Evolutionary conservation across 306 rosid genomes (phyloP).

Genomic region (Rosa chinensis): DNA sequence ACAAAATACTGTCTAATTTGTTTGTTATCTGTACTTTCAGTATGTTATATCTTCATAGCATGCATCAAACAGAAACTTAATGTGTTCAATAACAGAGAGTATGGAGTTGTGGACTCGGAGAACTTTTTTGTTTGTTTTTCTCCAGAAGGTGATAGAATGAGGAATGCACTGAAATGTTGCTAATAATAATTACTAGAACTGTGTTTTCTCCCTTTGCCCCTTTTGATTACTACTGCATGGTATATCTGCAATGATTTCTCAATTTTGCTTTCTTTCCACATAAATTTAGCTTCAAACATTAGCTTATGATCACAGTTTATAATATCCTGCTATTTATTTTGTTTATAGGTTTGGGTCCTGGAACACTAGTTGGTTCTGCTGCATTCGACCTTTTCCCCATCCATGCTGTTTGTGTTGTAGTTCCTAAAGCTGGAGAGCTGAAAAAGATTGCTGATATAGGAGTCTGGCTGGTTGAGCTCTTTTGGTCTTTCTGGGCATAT

Average conservation of each 20-base stretch:
- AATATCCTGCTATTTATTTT: slow-evolving; percentile 15
- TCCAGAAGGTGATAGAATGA: neutral
- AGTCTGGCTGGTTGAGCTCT: slow-evolving; percentile 93
- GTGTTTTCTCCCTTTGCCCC: neutral
- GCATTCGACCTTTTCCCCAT: slow-evolving; percentile 97
- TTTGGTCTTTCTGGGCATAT: slow-evolving; percentile 99
- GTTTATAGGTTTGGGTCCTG: slow-evolving; percentile 92
- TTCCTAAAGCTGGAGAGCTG: slow-evolving; percentile 85
- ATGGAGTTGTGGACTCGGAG: no score
- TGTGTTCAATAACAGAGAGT: neutral
- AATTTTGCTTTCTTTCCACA: neutral
- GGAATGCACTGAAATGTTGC: neutral
- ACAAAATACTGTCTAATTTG: no score
- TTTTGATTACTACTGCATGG: neutral
- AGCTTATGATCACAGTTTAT: slow-evolving; percentile 13
- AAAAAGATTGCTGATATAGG: slow-evolving; percentile 92
- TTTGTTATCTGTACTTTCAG: neutral
- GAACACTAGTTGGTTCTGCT: slow-evolving; percentile 97
- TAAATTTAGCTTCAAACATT: neutral
- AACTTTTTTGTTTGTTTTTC: neutral
- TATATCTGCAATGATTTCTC: neutral
- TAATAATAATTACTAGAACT: neutral
- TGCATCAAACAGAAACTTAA: neutral
- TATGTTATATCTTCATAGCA: neutral
- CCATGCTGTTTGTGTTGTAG: slow-evolving; percentile 88